phyloP scores from a whole-genome alignment of 1,284 basidiomycete genomes.

The Cystobasidium slooffiae region DNA sequence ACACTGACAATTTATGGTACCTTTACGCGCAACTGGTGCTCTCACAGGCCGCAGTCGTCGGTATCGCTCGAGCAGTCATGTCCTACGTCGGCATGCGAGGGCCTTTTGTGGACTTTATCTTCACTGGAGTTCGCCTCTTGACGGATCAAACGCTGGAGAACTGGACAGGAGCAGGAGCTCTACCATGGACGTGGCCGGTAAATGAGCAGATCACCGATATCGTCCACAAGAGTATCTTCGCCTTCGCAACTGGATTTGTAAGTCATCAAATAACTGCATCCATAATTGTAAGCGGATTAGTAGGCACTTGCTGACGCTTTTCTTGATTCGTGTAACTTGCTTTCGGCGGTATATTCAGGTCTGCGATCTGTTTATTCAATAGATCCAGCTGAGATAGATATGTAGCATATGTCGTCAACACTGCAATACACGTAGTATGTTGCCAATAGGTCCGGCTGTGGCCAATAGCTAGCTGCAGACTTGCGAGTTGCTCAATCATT shows the following conservation, averaged over 20 bases:
- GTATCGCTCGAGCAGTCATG: slow-evolving; percentile 3
- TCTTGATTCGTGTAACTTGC: too few species aligned
- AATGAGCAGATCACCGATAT: neutral
- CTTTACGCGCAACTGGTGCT: neutral
- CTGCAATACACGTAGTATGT: too few species aligned
- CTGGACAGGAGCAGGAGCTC: slow-evolving; percentile 1
- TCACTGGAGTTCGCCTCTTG: neutral
- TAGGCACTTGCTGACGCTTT: too few species aligned
- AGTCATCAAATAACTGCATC: too few species aligned
- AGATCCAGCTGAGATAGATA: too few species aligned
- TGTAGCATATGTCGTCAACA: too few species aligned
- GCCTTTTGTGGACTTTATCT: neutral
- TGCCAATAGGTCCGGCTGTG: too few species aligned
- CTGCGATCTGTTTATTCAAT: too few species aligned
- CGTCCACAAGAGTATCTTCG: neutral
- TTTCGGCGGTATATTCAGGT: too few species aligned
- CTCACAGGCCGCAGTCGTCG: neutral
- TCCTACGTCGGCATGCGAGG: neutral
- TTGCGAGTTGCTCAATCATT: too few species aligned
- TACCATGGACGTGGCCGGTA: neutral
- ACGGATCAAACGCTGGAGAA: slow-evolving; percentile 8
- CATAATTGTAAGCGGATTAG: too few species aligned
- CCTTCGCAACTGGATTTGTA: neutral
- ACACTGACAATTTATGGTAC: neutral
- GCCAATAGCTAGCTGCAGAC: too few species aligned